A percentile compares a stretch with the other conserved stretches of the same genome.
These are phyloP conservation scores for Aplosporella prunicola DNA, from an alignment of 2,329 filamentous ascomycete genomes.

Conservation along the genomic window DNA sequence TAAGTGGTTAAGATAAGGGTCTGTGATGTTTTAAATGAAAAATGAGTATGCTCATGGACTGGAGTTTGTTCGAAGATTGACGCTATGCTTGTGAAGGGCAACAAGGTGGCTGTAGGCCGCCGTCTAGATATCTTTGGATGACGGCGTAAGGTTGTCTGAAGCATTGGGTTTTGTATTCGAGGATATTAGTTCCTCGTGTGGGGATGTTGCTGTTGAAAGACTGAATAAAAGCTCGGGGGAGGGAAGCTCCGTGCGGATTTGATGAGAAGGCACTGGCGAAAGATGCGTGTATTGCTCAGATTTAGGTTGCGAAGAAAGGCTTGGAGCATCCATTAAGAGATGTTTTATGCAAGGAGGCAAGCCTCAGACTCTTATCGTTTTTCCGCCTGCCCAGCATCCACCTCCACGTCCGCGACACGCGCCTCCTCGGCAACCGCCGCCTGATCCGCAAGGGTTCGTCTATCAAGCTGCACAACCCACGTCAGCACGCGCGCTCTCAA, in stretches of 20 bases:
- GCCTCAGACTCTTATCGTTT: neutral
- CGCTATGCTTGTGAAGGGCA: too few relatives aligned
- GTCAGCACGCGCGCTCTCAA: neutral
- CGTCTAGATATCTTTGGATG: slow-evolving; percentile 47
- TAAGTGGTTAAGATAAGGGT: too few relatives aligned
- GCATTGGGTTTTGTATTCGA: slow-evolving; percentile 45
- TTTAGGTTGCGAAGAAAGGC: slow-evolving; percentile 40
- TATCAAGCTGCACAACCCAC: neutral
- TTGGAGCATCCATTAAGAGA: slow-evolving; percentile 6
- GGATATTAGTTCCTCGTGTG: slow-evolving; percentile 34
- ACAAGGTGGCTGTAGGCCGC: too few relatives aligned
- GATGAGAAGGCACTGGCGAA: slow-evolving; percentile 41
- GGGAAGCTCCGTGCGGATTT: slow-evolving; percentile 45
- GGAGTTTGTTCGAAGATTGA: too few relatives aligned
- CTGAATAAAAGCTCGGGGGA: slow-evolving; percentile 32
- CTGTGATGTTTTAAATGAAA: too few relatives aligned
- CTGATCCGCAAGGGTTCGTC: slow-evolving; percentile 1
- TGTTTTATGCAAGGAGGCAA: neutral
- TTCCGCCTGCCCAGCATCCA: neutral
- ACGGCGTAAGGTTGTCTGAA: slow-evolving; percentile 41
- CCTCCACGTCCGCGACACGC: neutral
- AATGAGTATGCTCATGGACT: too few relatives aligned
- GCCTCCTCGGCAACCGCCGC: neutral
- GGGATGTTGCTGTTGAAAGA: slow-evolving; percentile 34
- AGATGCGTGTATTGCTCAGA: slow-evolving; percentile 47